These are phyloP conservation scores for Phaffia tasmanica DNA, from an alignment of 768 basidiomycete genomes.

Conservation along the genomic window DNA sequence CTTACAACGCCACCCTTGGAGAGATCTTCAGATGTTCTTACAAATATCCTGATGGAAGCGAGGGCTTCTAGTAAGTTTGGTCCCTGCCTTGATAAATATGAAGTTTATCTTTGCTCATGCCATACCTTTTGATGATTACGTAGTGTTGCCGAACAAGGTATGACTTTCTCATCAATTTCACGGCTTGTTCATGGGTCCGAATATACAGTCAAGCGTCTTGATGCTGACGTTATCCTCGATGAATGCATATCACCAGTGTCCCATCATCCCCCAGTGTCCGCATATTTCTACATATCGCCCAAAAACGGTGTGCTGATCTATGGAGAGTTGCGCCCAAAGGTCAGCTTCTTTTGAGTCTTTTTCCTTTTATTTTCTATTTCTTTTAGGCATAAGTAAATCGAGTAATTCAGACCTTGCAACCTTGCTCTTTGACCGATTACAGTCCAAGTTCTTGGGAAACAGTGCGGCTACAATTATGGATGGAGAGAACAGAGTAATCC, in stretches of 20 bases:
- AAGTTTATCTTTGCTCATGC: too few relatives aligned
- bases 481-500: constrained; percentile 76
- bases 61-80: constrained; percentile 57
- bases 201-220: background rate
- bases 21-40: constrained; percentile 97
- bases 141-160: constrained; percentile 81
- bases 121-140: too few relatives aligned
- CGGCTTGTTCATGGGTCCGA: background rate
- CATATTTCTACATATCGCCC: constrained; percentile 92
- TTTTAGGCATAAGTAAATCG: too few relatives aligned
- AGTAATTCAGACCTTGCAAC: background rate
- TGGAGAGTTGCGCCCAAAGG: constrained; percentile 85
- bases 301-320: constrained; percentile 74
- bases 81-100: too few relatives aligned
- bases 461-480: constrained; percentile 94
- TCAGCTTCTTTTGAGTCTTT: constrained; percentile 1
- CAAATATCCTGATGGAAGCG: constrained; percentile 79
- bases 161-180: constrained; percentile 25
- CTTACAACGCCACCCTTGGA: constrained; percentile 95
- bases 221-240: background rate
- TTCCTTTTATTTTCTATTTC: too few relatives aligned
- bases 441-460: constrained; percentile 87
- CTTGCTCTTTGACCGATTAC: background rate
- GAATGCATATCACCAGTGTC: constrained; percentile 51
- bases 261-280: constrained; percentile 77